Evolutionary conservation across 345 rosid genomes (phyloP).

Genomic region (Hevea brasiliensis): DNA sequence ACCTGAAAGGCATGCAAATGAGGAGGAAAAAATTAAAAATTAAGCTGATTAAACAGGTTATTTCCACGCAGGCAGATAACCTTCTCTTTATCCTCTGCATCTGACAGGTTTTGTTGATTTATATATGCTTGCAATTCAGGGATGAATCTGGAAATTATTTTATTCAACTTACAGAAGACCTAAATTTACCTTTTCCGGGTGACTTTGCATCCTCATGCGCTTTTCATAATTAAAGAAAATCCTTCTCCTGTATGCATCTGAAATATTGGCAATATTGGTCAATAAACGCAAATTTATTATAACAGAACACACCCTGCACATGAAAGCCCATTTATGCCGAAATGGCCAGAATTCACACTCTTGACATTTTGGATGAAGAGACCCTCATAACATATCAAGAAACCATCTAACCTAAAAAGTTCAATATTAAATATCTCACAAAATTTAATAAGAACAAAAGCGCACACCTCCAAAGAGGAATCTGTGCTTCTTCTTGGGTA

Average conservation of each 20-base stretch:
- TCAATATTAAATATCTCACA: no score
- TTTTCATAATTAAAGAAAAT: constrained; percentile 34
- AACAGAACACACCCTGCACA: neutral
- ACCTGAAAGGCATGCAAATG: constrained; percentile 8
- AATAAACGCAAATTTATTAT: neutral
- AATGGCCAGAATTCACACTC: no score
- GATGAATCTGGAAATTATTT: no score
- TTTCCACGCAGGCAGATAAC: no score
- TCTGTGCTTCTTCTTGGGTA: constrained; percentile 15
- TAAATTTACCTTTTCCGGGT: constrained; percentile 25
- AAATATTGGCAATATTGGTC: neutral
- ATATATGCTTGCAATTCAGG: neutral
- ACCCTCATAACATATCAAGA: no score
- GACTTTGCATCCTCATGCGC: constrained; percentile 28
- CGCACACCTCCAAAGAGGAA: constrained; percentile 14
- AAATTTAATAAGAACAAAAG: neutral
- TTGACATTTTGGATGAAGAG: no score
- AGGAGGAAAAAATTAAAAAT: neutral
- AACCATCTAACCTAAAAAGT: no score
- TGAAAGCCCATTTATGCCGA: no score
- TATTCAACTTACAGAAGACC: neutral
- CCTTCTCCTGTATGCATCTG: constrained; percentile 32
- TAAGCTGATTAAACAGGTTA: no score
- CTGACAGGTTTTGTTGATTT: neutral
- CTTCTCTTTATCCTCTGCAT: no score